phyloP scores from a whole-genome alignment of 139 green algal genomes.

The Diplosphaera chodatii region DNA sequence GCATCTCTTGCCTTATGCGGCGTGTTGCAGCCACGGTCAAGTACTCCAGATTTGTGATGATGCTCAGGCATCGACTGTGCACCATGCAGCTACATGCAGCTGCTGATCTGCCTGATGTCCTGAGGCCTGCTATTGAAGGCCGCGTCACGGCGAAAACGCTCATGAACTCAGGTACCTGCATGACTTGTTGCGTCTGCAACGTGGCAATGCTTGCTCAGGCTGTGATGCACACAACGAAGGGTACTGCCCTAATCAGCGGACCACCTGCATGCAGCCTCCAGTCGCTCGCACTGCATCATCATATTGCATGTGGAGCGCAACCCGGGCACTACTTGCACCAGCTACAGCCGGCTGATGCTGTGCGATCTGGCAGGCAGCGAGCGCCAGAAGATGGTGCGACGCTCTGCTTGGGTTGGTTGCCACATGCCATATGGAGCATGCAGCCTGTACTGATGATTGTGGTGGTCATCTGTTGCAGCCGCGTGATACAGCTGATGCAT shows the following conservation, averaged over 20 bases:
- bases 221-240: background rate
- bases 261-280: slow-evolving; percentile 24
- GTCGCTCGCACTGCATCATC: slow-evolving; percentile 67
- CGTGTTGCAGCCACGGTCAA: no score
- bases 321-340: slow-evolving; percentile 35
- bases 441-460: no score
- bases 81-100: no score
- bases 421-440: no score
- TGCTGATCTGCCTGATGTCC: background rate
- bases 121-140: background rate
- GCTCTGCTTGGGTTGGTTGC: no score
- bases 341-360: background rate
- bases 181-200: no score
- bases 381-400: slow-evolving; percentile 25
- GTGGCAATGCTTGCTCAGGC: background rate
- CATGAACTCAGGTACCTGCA: slow-evolving; percentile 18
- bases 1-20: no score
- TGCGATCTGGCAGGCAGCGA: slow-evolving; percentile 72
- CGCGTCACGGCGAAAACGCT: slow-evolving; percentile 19
- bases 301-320: slow-evolving; percentile 48
- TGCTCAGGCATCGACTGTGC: no score
- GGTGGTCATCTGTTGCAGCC: no score
- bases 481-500: no score
- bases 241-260: no score
- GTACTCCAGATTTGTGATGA: no score